Base-by-base conservation (phyloP, 176 grass and related monocot genomes). In the Triticum monococcum region DNA sequence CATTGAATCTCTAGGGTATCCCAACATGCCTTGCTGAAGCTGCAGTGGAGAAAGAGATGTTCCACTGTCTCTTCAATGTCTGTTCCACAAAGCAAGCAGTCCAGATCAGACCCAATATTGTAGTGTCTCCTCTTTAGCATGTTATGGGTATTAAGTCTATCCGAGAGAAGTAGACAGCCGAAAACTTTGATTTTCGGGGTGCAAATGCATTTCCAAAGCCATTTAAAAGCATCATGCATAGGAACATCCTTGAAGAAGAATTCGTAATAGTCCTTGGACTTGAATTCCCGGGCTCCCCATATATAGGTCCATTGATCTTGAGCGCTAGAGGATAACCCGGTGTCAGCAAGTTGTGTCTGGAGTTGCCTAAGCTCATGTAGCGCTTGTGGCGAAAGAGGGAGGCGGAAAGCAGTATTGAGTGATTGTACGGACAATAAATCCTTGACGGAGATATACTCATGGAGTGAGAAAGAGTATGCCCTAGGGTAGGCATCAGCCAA, bases 1-100 rank as follows among this genome's bases (percentile, higher is more conserved):
- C 17, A 57, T 8, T 0, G 18, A 0, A 57, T 0, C 0, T 1
- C 54, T 7, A 20, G 5, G 5, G 1, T 57, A 1, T 20, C 2
- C 54, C 54, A 57, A 6, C 54, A 57, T 8, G 20, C 1, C 1
- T 41, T 3, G 9, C 9, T 41, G 40, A 57, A 57, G 0, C 5
- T 57, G 1, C 54, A 57, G 5, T 57, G 17, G 7, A 22, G 22
- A 5, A 57, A 18, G 17, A 20, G 7, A 17, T 57, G 54, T 8
- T 57, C 17, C 5, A 57, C 54, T 4, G 5, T 22, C 2, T 20
- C 17, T 8, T 57, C 17, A 2, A 57, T 7, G 2, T 57, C 5
- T 5, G 5, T 3, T 6, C 7, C 18, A 17, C 54, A 57, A 0
- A 57, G 2, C 12, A 20, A 20, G 4, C 17, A 57, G 7, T 57